Conservation (phyloP, 192 early-diverging fungal genomes). For the Coemansia sp. region DNA sequence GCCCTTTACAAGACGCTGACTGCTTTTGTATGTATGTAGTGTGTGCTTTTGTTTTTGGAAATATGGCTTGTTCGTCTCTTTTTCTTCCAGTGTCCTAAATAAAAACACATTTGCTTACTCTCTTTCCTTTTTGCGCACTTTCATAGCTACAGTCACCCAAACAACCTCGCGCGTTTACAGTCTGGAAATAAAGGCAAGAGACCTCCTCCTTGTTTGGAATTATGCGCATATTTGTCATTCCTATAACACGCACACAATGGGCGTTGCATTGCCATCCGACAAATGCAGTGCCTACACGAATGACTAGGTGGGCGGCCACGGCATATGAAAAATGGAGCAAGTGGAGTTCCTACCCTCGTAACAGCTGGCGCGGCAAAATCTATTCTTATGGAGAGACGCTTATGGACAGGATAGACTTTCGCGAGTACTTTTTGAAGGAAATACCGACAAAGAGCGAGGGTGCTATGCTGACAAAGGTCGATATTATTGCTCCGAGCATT, state of each 20-base stretch:
- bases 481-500: constrained; percentile 49
- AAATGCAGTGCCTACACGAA: constrained; percentile 28
- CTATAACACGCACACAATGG: constrained; percentile 40
- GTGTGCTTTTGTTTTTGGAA: no score
- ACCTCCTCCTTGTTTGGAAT: background rate
- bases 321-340: constrained; percentile 49
- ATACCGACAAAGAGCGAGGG: constrained; percentile 57
- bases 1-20: no score
- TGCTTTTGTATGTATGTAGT: no score
- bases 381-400: constrained; percentile 58
- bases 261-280: constrained; percentile 48
- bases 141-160: no score
- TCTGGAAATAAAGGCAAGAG: no score
- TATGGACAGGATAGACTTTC: constrained; percentile 69
- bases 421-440: constrained; percentile 72
- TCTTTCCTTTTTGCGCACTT: no score
- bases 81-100: no score
- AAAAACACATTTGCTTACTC: no score
- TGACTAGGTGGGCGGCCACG: constrained; percentile 35
- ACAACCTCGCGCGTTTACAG: no score
- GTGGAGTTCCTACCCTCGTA: constrained; percentile 31
- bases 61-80: no score
- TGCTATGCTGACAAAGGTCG: constrained; percentile 21
- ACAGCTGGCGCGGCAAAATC: constrained; percentile 58
- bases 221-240: constrained; percentile 47